Base-by-base conservation (phyloP, 345 rosid genomes). In the Excoecaria cochinchinensis region DNA sequence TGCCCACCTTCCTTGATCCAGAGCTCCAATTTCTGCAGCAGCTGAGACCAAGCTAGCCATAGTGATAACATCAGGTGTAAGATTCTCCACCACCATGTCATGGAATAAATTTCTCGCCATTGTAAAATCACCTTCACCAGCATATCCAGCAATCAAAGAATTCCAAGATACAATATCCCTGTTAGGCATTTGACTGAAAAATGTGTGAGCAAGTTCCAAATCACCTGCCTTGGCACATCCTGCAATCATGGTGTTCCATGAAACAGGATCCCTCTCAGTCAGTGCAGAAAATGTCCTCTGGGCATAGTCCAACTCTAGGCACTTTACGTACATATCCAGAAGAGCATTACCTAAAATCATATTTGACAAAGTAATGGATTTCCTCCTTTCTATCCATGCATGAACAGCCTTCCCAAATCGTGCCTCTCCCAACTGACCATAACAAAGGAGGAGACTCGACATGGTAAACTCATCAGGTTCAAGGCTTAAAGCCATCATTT, bases 311-410 rank as follows among this genome's bases (percentile, higher is more conserved):
- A 80, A 77, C 44, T 74, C 86, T 70, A 64, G 79, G 77, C 88
- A 84, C 73, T 84, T 85, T 40, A 88, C 79, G 50, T 85, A 86
- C 90, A 78, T 78, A 67, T 78, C 77, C 67, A 78, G 22, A 67
- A 78, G 81, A 58, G 81, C 73, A 67, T 78, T 73, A 59, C 61
- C 38, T 76, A 78, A 40, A 13, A 78, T 78, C 81, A 78, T 16
- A 78, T 73, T 73, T 19, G 77, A 72, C n/a, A 76, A 58, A 31
- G 13, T 11, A 50, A 42, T 47, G 50, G 69, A 61, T 61, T 56
- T 73, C 68, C 76, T 78, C 55, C 73, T 78, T 39, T 67, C 73
- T 36, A 78, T 78, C 74, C 81, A 78, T 38, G 55, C 81, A 67
- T 78, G 81, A 78, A 72, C 73, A 58, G 73, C 68, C 50, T 73